Conservation (phyloP, 192 early-diverging fungal genomes). For the Coemansia sp. region DNA sequence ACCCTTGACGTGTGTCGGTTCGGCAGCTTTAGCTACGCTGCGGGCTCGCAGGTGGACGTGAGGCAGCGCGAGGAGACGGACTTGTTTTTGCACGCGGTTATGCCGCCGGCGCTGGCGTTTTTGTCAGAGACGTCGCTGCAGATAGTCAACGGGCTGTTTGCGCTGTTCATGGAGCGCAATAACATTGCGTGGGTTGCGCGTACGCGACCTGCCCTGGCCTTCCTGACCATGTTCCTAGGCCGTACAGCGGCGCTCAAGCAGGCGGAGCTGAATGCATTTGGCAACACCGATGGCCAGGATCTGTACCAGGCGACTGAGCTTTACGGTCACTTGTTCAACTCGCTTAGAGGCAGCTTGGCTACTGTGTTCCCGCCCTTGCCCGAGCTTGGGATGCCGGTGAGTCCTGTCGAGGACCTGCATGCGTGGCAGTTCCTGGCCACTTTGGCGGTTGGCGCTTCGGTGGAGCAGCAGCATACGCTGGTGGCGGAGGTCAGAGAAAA, state of each 20-base stretch:
- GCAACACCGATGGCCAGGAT: conserved; percentile 24
- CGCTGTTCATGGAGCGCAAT: conserved; percentile 86
- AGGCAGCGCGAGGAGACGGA: conserved; percentile 70
- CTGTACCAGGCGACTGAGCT: conserved; percentile 67
- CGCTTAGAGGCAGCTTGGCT: conserved; percentile 73
- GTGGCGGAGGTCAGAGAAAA: conserved; percentile 85
- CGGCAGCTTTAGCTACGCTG: conserved; percentile 34
- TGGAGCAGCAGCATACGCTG: conserved; percentile 91
- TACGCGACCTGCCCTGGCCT: conserved; percentile 81
- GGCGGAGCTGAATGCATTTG: conserved; percentile 38
- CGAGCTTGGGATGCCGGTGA: conserved; percentile 42
- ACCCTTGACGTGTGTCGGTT: conserved; percentile 67
- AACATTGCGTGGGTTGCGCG: conserved; percentile 84
- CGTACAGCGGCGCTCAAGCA: conserved; percentile 90
- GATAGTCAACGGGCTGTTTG: conserved; percentile 78
- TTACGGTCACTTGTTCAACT: conserved; percentile 80
- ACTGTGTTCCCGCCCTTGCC: conserved; percentile 72
- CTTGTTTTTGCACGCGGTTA: conserved; percentile 84
- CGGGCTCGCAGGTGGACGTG: conserved; percentile 22
- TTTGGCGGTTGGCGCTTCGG: conserved; percentile 90
- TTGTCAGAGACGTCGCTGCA: conserved; percentile 82
- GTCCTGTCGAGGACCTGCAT: conserved; percentile 73
- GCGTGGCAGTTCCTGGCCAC: conserved; percentile 99
- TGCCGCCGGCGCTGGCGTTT: conserved; percentile 81
- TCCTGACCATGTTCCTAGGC: conserved; percentile 87